These are phyloP conservation scores for Diplosphaera chodatii DNA, from an alignment of 139 green algal species.

Conservation along the genomic window DNA sequence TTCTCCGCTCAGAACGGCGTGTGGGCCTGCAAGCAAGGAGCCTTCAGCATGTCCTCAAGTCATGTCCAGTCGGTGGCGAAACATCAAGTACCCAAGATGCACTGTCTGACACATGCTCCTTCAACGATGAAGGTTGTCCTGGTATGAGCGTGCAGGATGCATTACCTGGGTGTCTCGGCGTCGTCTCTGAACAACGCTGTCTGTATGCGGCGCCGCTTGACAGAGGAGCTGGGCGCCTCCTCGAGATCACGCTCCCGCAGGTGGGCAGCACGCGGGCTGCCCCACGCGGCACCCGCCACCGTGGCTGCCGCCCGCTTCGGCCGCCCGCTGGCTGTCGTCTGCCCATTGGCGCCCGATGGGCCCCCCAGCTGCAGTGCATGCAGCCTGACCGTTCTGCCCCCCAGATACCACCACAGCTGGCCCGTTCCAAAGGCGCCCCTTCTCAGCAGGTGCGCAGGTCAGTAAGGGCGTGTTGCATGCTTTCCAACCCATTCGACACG, in stretches of 20 bases:
- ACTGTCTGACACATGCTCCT: no score
- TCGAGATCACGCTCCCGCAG: background rate
- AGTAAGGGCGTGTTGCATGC: background rate
- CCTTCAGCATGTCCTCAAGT: no score
- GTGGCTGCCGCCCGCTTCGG: conserved; percentile 6
- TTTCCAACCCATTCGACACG: background rate
- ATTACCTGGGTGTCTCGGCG: background rate
- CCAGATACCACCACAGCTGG: background rate
- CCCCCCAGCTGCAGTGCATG: background rate
- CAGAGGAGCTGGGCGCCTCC: background rate
- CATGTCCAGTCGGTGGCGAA: no score
- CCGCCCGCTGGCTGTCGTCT: background rate
- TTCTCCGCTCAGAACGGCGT: conserved; percentile 44
- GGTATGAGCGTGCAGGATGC: background rate
- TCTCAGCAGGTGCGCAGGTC: background rate
- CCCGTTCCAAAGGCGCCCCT: background rate
- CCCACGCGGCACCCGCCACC: background rate
- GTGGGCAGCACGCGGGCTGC: background rate
- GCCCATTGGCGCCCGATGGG: background rate
- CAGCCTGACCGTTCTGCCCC: no score
- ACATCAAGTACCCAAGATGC: no score
- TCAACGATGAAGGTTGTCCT: no score
- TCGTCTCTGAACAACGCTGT: background rate
- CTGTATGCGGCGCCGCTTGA: conserved; percentile 1
- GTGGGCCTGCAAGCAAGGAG: conserved; percentile 9